Evolutionary conservation across 2,329 filamentous ascomycete genomes (phyloP).

Genomic region (Botrytis fragariae): DNA sequence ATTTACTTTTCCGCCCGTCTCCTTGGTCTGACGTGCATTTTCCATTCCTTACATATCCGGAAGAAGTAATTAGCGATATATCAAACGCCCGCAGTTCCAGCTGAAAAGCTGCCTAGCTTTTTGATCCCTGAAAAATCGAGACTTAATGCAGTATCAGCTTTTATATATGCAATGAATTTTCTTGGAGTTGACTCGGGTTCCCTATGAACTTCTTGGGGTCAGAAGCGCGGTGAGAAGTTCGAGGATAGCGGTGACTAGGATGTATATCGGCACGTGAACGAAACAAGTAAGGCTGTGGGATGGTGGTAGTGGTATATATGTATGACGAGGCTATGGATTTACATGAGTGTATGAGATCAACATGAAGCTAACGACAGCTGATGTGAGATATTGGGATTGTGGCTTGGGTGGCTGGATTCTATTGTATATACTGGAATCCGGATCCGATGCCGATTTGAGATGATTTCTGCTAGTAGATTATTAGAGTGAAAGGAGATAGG

Average conservation of each 20-base stretch:
- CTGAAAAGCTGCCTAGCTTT: not conserved
- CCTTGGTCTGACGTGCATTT: not conserved
- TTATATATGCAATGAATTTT: not conserved
- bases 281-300: not conserved
- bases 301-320: not conserved
- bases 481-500: not conserved
- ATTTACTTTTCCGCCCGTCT: not conserved
- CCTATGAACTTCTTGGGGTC: not conserved
- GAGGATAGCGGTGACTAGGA: not conserved
- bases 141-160: not conserved
- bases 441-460: not conserved
- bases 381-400: not conserved
- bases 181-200: not conserved
- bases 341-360: not conserved
- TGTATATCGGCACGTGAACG: fast-evolving
- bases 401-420: not conserved
- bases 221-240: not conserved
- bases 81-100: not conserved
- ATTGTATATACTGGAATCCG: not conserved
- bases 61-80: not conserved
- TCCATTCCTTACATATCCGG: not conserved
- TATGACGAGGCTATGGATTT: not conserved
- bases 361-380: not conserved
- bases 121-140: not conserved
- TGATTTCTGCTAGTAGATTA: not conserved